Evolutionary conservation across 2,329 filamentous ascomycete species (phyloP).

Genomic region (Nemania diffusa): DNA sequence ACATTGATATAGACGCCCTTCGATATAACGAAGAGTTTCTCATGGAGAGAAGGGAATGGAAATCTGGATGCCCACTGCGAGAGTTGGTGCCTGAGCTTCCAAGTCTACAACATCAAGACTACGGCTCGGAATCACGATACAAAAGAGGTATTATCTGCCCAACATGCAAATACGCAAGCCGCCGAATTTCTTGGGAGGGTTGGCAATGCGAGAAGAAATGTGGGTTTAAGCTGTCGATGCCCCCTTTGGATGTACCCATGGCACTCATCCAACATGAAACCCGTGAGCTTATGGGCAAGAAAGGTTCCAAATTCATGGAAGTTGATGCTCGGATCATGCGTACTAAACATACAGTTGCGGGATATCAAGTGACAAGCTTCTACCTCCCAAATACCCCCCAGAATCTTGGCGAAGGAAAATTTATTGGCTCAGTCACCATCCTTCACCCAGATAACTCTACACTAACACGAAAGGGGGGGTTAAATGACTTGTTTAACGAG

Average conservation of each 20-base stretch:
- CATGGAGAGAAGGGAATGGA: slow-evolving; percentile 59
- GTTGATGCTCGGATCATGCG: slow-evolving; percentile 4
- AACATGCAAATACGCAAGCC: slow-evolving; percentile 68
- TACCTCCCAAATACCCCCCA: slow-evolving; percentile 55
- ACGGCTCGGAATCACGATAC: slow-evolving; percentile 61
- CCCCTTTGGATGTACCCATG: slow-evolving; percentile 41
- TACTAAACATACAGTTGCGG: slow-evolving; percentile 25
- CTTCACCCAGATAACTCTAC: slow-evolving; percentile 68
- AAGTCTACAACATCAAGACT: slow-evolving; percentile 35
- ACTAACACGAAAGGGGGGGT: slow-evolving; percentile 62
- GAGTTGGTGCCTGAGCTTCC: slow-evolving; percentile 48
- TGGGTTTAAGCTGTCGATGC: slow-evolving; percentile 52
- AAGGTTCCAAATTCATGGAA: slow-evolving; percentile 6
- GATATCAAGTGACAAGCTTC: slow-evolving; percentile 50
- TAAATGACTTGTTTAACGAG: slow-evolving; percentile 68
- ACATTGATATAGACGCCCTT: slow-evolving; percentile 49
- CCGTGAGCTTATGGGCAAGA: not conserved
- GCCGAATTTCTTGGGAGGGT: slow-evolving; percentile 67
- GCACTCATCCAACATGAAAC: slow-evolving; percentile 37
- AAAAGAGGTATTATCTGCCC: slow-evolving; percentile 75
- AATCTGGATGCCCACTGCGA: slow-evolving; percentile 49
- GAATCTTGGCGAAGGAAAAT: slow-evolving; percentile 34
- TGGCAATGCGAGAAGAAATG: slow-evolving; percentile 71
- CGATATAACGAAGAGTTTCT: slow-evolving; percentile 69
- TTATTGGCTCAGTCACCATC: slow-evolving; percentile 64